phyloP scores from a whole-genome alignment of 2,329 filamentous ascomycete species.

The Trichoderma asperellum region DNA sequence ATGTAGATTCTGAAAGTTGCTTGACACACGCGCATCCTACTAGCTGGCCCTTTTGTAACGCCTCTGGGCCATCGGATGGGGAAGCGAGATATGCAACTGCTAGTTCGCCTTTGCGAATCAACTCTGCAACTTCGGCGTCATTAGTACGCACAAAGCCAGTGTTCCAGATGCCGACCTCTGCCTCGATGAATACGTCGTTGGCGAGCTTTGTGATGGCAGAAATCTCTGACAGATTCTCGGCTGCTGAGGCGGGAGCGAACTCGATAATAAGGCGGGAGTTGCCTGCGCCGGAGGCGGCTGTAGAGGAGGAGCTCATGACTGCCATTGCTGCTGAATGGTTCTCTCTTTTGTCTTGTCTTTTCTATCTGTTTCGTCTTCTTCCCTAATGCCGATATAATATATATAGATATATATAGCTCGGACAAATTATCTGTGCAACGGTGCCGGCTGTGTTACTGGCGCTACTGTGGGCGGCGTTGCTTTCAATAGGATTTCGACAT shows the following conservation, averaged over 20 bases:
- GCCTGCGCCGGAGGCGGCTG: neutral
- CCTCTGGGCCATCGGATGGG: neutral
- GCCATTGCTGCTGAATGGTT: neutral
- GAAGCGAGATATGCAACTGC: conserved; percentile 34
- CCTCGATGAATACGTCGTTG: conserved; percentile 36
- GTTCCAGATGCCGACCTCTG: conserved; percentile 37
- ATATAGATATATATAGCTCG: neutral
- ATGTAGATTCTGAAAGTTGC: conserved; percentile 30
- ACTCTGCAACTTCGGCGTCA: conserved; percentile 31
- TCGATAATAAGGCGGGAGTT: conserved; percentile 30
- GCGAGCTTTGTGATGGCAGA: conserved; percentile 34
- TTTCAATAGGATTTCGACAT: neutral
- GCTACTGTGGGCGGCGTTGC: neutral
- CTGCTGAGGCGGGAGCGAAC: conserved; percentile 32
- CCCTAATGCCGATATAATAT: neutral
- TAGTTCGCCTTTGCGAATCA: conserved; percentile 34
- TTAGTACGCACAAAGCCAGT: conserved; percentile 37
- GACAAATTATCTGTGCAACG: neutral
- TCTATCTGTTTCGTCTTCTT: neutral
- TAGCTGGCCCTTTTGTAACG: conserved; percentile 1
- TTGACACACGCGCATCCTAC: conserved; percentile 40
- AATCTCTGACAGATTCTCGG: conserved; percentile 31
- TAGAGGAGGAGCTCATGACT: neutral
- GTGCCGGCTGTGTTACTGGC: neutral
- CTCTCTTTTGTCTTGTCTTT: neutral